Percentiles rank a stretch among this genome's conserved stretches.
phyloP scores from a whole-genome alignment of 2,329 filamentous ascomycete species.

The Curvularia sp. region DNA sequence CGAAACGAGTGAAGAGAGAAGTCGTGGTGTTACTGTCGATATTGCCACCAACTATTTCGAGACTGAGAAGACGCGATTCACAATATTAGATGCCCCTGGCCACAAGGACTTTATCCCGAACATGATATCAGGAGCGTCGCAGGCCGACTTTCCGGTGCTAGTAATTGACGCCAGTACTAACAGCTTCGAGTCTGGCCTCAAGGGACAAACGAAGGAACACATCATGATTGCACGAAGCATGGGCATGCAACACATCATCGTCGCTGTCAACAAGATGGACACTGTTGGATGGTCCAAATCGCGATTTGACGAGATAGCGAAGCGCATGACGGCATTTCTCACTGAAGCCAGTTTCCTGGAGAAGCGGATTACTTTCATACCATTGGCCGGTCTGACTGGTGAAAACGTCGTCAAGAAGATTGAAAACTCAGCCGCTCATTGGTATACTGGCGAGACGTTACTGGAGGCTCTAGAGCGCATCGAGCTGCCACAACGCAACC shows the following conservation, averaged over 20 bases:
- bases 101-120: conserved; percentile 97
- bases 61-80: conserved; percentile 85
- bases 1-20: conserved; percentile 86
- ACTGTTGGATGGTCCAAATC: conserved; percentile 81
- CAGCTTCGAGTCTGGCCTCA: conserved; percentile 91
- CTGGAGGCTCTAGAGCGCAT: conserved; percentile 86
- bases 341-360: conserved; percentile 79
- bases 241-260: conserved; percentile 84
- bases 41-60: conserved; percentile 95
- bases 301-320: conserved; percentile 82
- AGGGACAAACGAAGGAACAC: conserved; percentile 93
- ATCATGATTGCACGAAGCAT: conserved; percentile 88
- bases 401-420: conserved; percentile 78
- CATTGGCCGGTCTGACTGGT: conserved; percentile 86
- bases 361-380: conserved; percentile 85
- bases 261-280: conserved; percentile 96
- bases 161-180: conserved; percentile 91
- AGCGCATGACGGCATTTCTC: conserved; percentile 84
- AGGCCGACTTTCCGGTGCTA: conserved; percentile 93
- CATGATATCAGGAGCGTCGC: conserved; percentile 96
- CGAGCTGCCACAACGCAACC: conserved; percentile 71
- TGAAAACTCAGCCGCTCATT: conserved; percentile 62
- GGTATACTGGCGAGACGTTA: conserved; percentile 83
- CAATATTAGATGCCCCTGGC: conserved; percentile 92
- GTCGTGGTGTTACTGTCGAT: conserved; percentile 92